Evolutionary conservation across 2,329 filamentous ascomycete genomes (phyloP), one percentile per base, ranked within the genome.

Genomic region (Botrytis paeoniae): DNA sequence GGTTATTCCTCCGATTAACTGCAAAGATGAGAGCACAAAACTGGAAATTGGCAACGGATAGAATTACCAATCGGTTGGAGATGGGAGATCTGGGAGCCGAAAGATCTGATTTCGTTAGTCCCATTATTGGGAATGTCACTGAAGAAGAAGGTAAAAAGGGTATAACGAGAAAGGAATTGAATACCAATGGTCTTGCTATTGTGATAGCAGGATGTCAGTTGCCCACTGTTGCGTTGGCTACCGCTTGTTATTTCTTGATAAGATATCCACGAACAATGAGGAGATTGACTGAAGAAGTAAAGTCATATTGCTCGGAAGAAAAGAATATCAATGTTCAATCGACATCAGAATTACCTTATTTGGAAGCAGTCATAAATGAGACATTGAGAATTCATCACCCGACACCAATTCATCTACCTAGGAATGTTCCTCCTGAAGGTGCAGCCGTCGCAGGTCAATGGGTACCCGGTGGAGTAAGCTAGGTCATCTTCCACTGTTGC

Each of bases 241-340:
- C 75, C 18, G 60, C 66, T 12, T 75, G 63, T 9, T 76, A 73
- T 57, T 66, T 74, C 45, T 77, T 84, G 6, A 71, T 79, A 1
- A 78, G 68, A 12, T 80, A 83, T 57, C 82, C 82, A 0, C 70
- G 76, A 0, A 75, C 73, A 1, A 74, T 82, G 9, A 62, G 78
- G 74, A 82, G 76, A 43, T 60, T 85, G 12, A 77, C 75, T 0
- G 29, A 80, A 0, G 85, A 87, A 76, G 78, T 86, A 0, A 83
- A 83, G 0, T 75, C 78, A 0, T 43, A 79, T 0, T 86, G 85
- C 71, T 71, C 73, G 1, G 74, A 63, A 0, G 79, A 82, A 39
- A 78, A 80, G 0, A 82, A 85, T 4, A 85, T 87, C 65, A 81
- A 77, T 37, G 70, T 84, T 12, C 43, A 48, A 25, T 57, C 61